These are phyloP conservation scores for Fraxinus ornus DNA, from an alignment of 305 asterid species.

Conservation along the genomic window DNA sequence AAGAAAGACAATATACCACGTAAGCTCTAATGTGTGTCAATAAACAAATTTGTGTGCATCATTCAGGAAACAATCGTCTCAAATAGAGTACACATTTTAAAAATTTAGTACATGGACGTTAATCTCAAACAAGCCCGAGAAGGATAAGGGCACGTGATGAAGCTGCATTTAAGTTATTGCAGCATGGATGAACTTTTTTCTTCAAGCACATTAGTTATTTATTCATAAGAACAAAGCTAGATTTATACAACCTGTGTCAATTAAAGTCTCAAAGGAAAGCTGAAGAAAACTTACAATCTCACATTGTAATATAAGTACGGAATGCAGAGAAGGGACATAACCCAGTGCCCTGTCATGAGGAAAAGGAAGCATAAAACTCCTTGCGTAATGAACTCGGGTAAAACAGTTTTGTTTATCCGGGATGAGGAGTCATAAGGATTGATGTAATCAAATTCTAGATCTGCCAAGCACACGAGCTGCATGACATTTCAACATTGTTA, in stretches of 20 bases:
- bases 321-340: slow-evolving; percentile 62
- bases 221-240: background rate
- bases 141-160: background rate
- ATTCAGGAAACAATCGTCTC: background rate
- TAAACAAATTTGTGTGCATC: background rate
- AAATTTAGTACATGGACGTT: background rate
- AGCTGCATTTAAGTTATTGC: background rate
- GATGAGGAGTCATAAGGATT: slow-evolving; percentile 81
- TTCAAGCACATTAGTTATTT: background rate
- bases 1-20: background rate
- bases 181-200: background rate
- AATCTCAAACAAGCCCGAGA: background rate
- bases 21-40: background rate
- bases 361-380: slow-evolving; percentile 72
- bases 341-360: slow-evolving; percentile 82
- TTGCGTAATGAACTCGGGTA: slow-evolving; percentile 74
- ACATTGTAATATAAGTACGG: slow-evolving; percentile 75
- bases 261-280: slow-evolving; percentile 14
- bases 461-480: slow-evolving; percentile 88
- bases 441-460: slow-evolving; percentile 82
- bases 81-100: background rate
- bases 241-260: background rate
- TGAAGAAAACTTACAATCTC: slow-evolving; percentile 58
- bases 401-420: slow-evolving; percentile 64
- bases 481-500: slow-evolving; percentile 23